Evolutionary conservation across 805 yeast genomes (phyloP).

Genomic region (Vanderwaltozyma yarrowii): DNA sequence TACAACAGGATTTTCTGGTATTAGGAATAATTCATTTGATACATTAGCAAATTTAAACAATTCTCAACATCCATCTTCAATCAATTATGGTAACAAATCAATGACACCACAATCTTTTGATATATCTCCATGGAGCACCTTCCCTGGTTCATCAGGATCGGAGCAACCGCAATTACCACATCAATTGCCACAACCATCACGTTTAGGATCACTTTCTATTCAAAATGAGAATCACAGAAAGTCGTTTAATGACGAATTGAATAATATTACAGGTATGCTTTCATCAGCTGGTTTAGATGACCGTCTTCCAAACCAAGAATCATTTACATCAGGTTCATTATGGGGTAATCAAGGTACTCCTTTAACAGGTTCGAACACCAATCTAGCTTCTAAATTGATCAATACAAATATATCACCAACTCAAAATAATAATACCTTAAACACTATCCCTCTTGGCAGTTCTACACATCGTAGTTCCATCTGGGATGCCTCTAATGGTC

Average conservation of each 20-base stretch:
- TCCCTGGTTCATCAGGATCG: neutral
- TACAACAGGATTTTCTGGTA: neutral
- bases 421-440: neutral
- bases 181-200: neutral
- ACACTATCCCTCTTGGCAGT: neutral
- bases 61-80: neutral
- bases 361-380: neutral
- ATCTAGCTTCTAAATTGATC: neutral
- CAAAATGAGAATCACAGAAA: conserved; percentile 9
- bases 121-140: conserved; percentile 2
- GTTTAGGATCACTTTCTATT: conserved; percentile 1
- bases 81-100: neutral
- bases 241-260: conserved; percentile 19
- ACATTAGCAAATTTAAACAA: neutral
- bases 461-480: conserved; percentile 16
- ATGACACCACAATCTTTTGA: neutral
- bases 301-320: conserved; percentile 1
- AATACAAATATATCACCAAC: neutral
- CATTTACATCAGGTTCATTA: conserved; percentile 5
- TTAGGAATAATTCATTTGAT: neutral
- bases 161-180: neutral
- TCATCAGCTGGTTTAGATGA: conserved; percentile 18
- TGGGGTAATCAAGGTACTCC: conserved; percentile 12
- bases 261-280: conserved; percentile 19
- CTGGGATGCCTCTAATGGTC: conserved; percentile 14